Base-by-base conservation (phyloP, 148 eudicot genomes). In the Dianthus caryophyllus region DNA sequence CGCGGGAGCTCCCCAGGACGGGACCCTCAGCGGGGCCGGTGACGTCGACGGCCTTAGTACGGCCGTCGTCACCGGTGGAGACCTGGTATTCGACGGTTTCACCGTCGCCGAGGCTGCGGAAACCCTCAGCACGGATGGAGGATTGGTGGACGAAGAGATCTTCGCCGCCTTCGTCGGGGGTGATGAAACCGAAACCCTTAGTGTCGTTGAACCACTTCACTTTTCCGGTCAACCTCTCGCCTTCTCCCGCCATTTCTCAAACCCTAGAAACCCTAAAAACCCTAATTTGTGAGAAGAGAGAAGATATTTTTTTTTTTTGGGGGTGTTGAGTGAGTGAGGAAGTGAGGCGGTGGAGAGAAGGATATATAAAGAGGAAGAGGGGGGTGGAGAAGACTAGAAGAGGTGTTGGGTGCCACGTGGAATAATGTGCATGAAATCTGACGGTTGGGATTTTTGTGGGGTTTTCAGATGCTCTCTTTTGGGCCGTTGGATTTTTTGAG, bases 131-230 rank as follows among this genome's bases (percentile, higher is more conserved):
- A 2, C 84, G 68, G 67, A 84, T 82, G 44, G 84, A 79, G 41
- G 82, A 77, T 57, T 84, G 88, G 65, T 84, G 88, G 39, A 84
- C 88, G 67, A 84, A 84, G 29, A 84, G 76, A 67, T 84, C 88
- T 0, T 79, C 88, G 25, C 81, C 58, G 18, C 85, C 88, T 21
- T 84, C 79, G 52, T 62, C n/a, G 0, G 88, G 88, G n/a, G 88
- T 76, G 36, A 84, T 84, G 70, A 84, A 84, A 0, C 88, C 88
- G 16, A 79, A 84, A 0, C 88, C 85, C 69, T 84, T 84, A 25
- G 67, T 64, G 60, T 79, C 88, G 55, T 76, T 84, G 65, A 82
- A 84, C 88, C 85, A 84, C 77, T 82, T 82, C 30, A 84, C 88
- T 18, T 39, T 31, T 10, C 88, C 88, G 44, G 65, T 81, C 57